These are phyloP conservation scores for Elongisporangium prolatum DNA, from an alignment of 352 stramenopile species.

Conservation along the genomic window DNA sequence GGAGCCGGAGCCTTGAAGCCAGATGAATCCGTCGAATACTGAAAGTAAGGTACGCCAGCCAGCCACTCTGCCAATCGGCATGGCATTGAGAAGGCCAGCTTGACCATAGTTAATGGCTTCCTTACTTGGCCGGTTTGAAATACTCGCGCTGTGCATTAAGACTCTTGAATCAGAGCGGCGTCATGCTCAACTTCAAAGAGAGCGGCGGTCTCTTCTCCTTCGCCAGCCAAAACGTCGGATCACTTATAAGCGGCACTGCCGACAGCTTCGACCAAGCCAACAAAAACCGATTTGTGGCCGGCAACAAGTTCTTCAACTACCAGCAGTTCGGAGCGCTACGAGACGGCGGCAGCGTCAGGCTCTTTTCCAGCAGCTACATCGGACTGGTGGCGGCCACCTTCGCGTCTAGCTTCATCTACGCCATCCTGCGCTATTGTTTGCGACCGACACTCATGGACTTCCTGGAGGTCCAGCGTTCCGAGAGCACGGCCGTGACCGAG, in stretches of 20 bases:
- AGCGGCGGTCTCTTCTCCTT: not conserved
- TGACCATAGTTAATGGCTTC: not conserved
- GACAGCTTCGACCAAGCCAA: not conserved
- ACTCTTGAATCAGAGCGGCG: not conserved
- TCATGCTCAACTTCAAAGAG: not conserved
- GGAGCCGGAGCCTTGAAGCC: too few species aligned
- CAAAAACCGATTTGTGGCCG: constrained; percentile 30
- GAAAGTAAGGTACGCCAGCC: too few species aligned
- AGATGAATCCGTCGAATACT: too few species aligned
- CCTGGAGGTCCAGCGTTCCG: constrained; percentile 42
- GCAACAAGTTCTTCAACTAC: constrained; percentile 58
- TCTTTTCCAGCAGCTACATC: constrained; percentile 58
- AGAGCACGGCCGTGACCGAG: constrained; percentile 56
- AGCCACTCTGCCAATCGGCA: too few species aligned
- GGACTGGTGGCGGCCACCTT: constrained; percentile 50
- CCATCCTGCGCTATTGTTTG: constrained; percentile 61
- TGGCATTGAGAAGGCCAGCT: too few species aligned
- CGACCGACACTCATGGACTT: constrained; percentile 66
- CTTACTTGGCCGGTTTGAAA: too few species aligned
- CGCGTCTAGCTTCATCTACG: constrained; percentile 53
- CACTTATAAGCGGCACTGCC: not conserved
- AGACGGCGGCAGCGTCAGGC: constrained; percentile 45
- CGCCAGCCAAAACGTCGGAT: not conserved
- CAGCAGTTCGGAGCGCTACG: constrained; percentile 66
- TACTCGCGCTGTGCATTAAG: too few species aligned